Conservation (phyloP, 1,284 basidiomycete genomes). For the Porodaedalea pini region DNA sequence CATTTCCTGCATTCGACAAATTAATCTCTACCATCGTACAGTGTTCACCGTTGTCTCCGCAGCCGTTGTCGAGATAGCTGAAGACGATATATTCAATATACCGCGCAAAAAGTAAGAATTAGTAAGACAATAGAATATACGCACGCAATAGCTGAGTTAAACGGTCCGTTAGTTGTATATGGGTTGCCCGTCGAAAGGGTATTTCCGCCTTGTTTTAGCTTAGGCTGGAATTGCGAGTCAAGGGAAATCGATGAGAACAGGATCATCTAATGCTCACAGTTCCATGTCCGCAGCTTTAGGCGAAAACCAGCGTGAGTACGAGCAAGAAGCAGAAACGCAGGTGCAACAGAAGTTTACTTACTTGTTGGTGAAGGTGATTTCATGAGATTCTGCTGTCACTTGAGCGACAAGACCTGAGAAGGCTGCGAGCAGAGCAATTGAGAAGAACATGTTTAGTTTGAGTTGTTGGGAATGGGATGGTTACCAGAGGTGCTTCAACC, state of each 20-base stretch:
- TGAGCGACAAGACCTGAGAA: neutral
- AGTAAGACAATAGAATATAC: conserved; percentile 25
- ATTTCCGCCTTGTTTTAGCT: neutral
- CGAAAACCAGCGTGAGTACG: neutral
- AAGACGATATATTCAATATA: neutral
- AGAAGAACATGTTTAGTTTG: neutral
- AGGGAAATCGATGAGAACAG: neutral
- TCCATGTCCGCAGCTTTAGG: neutral
- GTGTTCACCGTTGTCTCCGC: conserved; percentile 36
- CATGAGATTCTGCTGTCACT: conserved; percentile 27
- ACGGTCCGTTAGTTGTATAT: neutral
- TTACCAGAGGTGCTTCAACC: neutral
- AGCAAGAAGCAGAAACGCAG: neutral
- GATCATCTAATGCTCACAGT: neutral
- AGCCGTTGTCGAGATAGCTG: conserved; percentile 39
- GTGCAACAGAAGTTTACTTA: conserved; percentile 4
- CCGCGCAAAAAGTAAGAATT: neutral
- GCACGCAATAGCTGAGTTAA: neutral
- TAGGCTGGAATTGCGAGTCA: neutral
- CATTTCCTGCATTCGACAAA: conserved; percentile 31
- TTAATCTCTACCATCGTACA: conserved; percentile 42
- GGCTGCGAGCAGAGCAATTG: neutral
- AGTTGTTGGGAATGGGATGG: neutral
- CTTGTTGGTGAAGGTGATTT: conserved; percentile 30
- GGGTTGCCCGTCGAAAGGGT: neutral